Percentiles rank a stretch among this genome's conserved stretches.
These are phyloP conservation scores for Oryza punctata DNA, from an alignment of 176 grass and related monocot genomes.

Conservation along the genomic window DNA sequence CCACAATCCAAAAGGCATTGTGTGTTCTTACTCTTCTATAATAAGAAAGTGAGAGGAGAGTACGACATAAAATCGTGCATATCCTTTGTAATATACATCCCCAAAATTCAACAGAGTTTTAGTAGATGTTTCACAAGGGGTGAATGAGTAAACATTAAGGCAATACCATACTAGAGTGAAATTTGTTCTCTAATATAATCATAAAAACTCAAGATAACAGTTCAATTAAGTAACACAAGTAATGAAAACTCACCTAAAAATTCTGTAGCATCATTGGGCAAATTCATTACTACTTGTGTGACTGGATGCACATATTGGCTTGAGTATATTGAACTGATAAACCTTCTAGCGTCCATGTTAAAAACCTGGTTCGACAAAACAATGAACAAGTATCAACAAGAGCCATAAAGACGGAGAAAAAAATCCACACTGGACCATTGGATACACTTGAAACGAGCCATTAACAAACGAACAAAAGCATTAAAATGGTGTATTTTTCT, in stretches of 20 bases:
- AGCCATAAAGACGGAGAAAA: background rate
- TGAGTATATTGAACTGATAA: constrained; percentile 69
- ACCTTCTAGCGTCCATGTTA: constrained; percentile 98
- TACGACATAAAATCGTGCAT: background rate
- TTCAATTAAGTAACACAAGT: background rate
- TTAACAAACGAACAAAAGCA: constrained; percentile 5
- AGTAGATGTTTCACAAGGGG: background rate
- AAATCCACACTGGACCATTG: background rate
- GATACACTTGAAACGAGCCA: background rate
- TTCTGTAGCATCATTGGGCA: constrained; percentile 81
- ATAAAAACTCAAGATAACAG: background rate
- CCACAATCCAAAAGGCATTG: background rate
- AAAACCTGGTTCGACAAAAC: constrained; percentile 51
- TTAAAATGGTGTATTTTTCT: background rate
- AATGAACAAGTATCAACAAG: constrained; percentile 15
- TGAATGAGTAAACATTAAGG: background rate
- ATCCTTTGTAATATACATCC: background rate
- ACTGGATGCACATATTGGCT: constrained; percentile 53
- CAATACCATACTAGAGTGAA: background rate
- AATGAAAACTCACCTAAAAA: constrained; percentile 66
- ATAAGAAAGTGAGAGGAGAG: background rate
- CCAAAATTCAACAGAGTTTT: background rate
- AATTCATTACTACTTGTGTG: constrained; percentile 98
- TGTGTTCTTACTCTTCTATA: background rate
- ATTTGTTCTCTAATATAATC: background rate